Evolutionary conservation across 345 rosid genomes (phyloP), one percentile per base, ranked within the genome.

Genomic region (Fremontodendron californicum): DNA sequence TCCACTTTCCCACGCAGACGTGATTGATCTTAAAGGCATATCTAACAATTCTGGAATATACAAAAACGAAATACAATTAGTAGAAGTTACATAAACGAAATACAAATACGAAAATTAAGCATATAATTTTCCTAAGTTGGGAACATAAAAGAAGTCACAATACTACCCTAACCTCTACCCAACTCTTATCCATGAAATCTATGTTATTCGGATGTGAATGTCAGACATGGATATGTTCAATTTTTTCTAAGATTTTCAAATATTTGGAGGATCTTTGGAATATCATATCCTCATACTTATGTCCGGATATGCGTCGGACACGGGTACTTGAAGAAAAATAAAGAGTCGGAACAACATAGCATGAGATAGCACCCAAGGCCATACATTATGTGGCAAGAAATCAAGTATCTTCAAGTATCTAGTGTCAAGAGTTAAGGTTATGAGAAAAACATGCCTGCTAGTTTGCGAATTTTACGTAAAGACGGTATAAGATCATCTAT

Each of bases 21-120:
- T 88, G 48, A 96, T 92, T 78, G 97, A 91, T 81, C 86, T 91
- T 42, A 92, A 81, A 75, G 98, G 97, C 99, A 96, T 87, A 82
- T 92, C 98, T 82, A 96, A 82, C 51, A 96, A 75, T 82, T 94
- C 98, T 96, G 88, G 71, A 43, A 80, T 78, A 62, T 69, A 40
- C 68, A 51, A 65, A 76, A 75, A 57, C 51, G n/a, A 25, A 66
- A 45, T 33, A 8, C 9, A 71, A 39, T 55, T 73, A 63, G 45
- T 29, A 68, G 62, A 54, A 31, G 42, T 35, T 29, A 71, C 23
- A 27, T 75, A n/a, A n/a, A n/a, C n/a, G n/a, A n/a, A n/a, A n/a
- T n/a, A n/a, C n/a, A n/a, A n/a, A n/a, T n/a, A n/a, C n/a, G n/a
- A n/a, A n/a, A n/a, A n/a, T 75, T 58, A 43, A 66, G 52, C 29